These are phyloP conservation scores for Quercus bicolor DNA, from an alignment of 306 rosid genomes.

Conservation along the genomic window DNA sequence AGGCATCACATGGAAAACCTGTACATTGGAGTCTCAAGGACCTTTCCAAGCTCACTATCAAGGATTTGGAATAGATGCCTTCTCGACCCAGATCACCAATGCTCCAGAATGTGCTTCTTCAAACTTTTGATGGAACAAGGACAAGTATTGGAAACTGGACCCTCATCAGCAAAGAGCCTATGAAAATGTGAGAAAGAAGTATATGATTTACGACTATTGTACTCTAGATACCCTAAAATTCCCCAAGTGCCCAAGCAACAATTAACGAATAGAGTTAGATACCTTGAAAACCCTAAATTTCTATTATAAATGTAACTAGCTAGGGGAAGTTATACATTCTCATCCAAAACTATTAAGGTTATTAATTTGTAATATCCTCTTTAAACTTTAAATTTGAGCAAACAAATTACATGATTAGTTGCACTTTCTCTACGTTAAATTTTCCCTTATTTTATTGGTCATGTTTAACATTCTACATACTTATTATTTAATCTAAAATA, in stretches of 20 bases:
- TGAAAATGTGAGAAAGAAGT: slow-evolving; percentile 15
- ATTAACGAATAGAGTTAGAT: too few species aligned
- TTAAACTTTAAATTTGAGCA: too few species aligned
- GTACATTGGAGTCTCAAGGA: slow-evolving; percentile 21
- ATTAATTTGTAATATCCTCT: too few species aligned
- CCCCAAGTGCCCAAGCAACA: not conserved
- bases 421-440: too few species aligned
- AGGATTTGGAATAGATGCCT: slow-evolving; percentile 17
- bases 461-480: too few species aligned
- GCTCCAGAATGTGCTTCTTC: slow-evolving; percentile 2
- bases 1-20: slow-evolving; percentile 4
- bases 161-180: not conserved
- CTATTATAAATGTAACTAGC: too few species aligned
- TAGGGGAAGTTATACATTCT: too few species aligned
- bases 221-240: not conserved
- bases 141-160: slow-evolving; percentile 1
- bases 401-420: too few species aligned
- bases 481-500: too few species aligned
- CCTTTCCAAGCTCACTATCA: slow-evolving; percentile 20
- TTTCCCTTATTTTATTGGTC: too few species aligned
- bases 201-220: slow-evolving; percentile 12
- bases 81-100: not conserved
- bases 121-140: slow-evolving; percentile 15
- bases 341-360: too few species aligned
- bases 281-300: too few species aligned